These are phyloP conservation scores for Clarireedia paspali DNA, from an alignment of 2,329 filamentous ascomycete species.

Conservation along the genomic window DNA sequence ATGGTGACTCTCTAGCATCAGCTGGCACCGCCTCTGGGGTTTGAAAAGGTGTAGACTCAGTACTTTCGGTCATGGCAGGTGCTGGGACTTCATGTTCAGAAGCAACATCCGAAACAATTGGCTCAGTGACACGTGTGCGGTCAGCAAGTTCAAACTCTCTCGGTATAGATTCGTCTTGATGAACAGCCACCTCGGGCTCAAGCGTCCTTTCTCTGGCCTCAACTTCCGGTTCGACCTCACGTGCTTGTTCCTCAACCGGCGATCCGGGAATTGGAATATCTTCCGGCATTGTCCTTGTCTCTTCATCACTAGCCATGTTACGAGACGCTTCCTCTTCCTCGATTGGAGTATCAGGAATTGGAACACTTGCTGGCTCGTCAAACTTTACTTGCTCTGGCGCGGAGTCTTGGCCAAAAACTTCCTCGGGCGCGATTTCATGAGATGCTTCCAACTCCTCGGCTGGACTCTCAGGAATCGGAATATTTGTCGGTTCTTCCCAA, in stretches of 20 bases:
- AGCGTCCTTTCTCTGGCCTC: too few relatives aligned
- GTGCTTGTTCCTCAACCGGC: neutral
- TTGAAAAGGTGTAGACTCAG: neutral
- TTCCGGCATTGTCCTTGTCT: neutral
- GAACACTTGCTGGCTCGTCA: too few relatives aligned
- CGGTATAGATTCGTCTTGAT: too few relatives aligned
- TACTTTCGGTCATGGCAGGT: neutral
- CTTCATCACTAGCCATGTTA: too few relatives aligned
- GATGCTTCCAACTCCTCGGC: too few relatives aligned
- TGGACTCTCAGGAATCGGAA: neutral
- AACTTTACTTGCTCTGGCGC: neutral
- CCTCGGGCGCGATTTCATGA: too few relatives aligned
- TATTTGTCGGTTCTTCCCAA: neutral
- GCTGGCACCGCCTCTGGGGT: too few relatives aligned
- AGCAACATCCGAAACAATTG: neutral
- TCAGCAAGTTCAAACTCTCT: neutral
- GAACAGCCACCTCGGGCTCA: neutral
- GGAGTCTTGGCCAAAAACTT: too few relatives aligned
- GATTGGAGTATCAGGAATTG: too few relatives aligned
- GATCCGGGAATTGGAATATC: constrained; percentile 2
- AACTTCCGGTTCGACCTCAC: too few relatives aligned
- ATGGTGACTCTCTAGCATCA: too few relatives aligned
- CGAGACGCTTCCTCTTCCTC: too few relatives aligned
- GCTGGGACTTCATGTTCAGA: neutral
- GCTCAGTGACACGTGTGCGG: neutral